Conservation (phyloP, 306 rosid species). For the Quercus glauca region DNA sequence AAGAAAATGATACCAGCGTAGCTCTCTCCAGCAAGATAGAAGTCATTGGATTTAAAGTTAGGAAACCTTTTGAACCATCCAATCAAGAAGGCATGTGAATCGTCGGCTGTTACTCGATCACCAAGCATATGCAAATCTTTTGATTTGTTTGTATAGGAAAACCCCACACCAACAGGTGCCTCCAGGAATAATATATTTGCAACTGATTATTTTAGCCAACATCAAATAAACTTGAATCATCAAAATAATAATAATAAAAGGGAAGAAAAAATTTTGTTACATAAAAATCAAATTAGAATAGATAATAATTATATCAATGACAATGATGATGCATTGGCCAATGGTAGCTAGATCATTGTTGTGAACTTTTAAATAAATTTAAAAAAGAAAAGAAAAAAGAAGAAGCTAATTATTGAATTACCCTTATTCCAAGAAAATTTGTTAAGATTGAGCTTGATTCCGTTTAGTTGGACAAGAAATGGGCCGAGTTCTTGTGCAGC, state of each 20-base stretch:
- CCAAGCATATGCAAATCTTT: slow-evolving; percentile 51
- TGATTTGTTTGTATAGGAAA: slow-evolving; percentile 60
- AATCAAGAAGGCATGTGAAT: slow-evolving; percentile 50
- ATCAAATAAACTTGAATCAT: neutral
- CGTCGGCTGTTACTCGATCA: slow-evolving; percentile 49
- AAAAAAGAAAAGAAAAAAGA: neutral
- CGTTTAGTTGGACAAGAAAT: slow-evolving; percentile 42
- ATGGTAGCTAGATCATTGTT: too few relatives aligned
- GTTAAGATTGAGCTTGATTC: slow-evolving; percentile 32
- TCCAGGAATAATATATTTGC: slow-evolving; percentile 71
- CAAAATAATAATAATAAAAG: neutral
- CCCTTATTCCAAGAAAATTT: slow-evolving; percentile 63
- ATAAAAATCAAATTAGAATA: neutral
- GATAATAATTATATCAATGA: neutral
- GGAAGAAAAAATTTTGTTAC: neutral
- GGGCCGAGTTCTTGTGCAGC: slow-evolving; percentile 85
- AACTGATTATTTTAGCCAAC: slow-evolving; percentile 22
- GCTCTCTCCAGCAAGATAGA: slow-evolving; percentile 70
- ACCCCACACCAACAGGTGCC: slow-evolving; percentile 77
- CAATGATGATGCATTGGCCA: too few relatives aligned
- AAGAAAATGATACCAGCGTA: slow-evolving; percentile 44
- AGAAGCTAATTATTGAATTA: neutral
- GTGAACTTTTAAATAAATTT: neutral
- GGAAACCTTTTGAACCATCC: slow-evolving; percentile 71
- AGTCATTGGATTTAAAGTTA: slow-evolving; percentile 41